phyloP scores from a whole-genome alignment of 2,329 filamentous ascomycete genomes.

The Pseudopithomyces maydicus region DNA sequence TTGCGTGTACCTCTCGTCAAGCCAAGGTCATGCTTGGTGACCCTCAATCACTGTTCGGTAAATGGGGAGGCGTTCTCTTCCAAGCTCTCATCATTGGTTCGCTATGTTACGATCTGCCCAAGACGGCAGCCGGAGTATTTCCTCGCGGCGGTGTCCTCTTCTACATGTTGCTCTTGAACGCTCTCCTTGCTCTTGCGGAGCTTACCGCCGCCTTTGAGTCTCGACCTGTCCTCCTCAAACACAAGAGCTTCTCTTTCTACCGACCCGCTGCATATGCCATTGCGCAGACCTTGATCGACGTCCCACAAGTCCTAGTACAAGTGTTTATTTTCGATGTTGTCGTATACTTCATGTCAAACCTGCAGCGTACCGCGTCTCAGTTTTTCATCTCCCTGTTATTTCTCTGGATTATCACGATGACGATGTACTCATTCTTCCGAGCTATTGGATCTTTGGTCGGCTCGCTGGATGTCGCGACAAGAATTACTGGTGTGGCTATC shows the following conservation, averaged over 20 bases:
- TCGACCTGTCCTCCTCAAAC: slow-evolving; percentile 70
- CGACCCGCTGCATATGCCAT: slow-evolving; percentile 65
- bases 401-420: slow-evolving; percentile 61
- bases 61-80: slow-evolving; percentile 55
- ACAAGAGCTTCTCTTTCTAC: slow-evolving; percentile 73
- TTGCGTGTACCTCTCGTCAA: slow-evolving; percentile 46
- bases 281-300: slow-evolving; percentile 62
- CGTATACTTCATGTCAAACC: slow-evolving; percentile 66
- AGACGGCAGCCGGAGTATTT: slow-evolving; percentile 61
- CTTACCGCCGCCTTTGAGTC: slow-evolving; percentile 65
- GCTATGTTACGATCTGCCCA: slow-evolving; percentile 60
- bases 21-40: slow-evolving; percentile 62
- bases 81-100: slow-evolving; percentile 48
- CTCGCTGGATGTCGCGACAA: slow-evolving; percentile 44
- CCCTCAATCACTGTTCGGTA: slow-evolving; percentile 55
- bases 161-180: slow-evolving; percentile 67
- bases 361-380: slow-evolving; percentile 62
- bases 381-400: slow-evolving; percentile 68
- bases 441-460: slow-evolving; percentile 43
- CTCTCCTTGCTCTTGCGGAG: slow-evolving; percentile 65
- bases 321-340: slow-evolving; percentile 64
- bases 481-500: slow-evolving; percentile 48
- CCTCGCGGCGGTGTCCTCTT: slow-evolving; percentile 66
- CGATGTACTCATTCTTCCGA: slow-evolving; percentile 50
- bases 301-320: slow-evolving; percentile 63